phyloP scores from a whole-genome alignment of 2,329 filamentous ascomycete species.

The Penicillium sumatraense region DNA sequence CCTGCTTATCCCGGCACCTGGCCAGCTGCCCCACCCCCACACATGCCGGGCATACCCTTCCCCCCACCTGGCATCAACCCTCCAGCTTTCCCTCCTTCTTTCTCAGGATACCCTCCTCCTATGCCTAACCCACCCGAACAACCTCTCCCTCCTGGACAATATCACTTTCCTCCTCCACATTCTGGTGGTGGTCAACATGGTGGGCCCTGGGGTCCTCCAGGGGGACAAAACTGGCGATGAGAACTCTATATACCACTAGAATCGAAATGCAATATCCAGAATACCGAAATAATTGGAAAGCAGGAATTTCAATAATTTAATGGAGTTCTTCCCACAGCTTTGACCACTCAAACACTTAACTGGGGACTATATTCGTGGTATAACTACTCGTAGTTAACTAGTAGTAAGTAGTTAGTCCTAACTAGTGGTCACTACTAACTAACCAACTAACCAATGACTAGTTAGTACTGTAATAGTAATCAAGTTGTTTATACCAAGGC shows the following conservation, averaged over 20 bases:
- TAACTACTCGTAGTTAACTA: too few relatives aligned
- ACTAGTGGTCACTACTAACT: too few relatives aligned
- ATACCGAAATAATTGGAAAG: background rate
- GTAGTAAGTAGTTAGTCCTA: too few relatives aligned
- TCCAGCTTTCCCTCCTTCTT: slow-evolving; percentile 33
- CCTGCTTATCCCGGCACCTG: slow-evolving; percentile 41
- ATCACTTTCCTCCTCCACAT: slow-evolving; percentile 40
- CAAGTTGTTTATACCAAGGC: too few relatives aligned
- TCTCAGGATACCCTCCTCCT: slow-evolving; percentile 27
- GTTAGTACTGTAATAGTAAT: too few relatives aligned
- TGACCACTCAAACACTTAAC: too few relatives aligned
- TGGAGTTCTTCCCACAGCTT: too few relatives aligned
- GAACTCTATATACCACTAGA: slow-evolving; percentile 11
- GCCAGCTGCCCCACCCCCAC: slow-evolving; percentile 40
- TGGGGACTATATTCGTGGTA: too few relatives aligned
- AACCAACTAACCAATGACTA: too few relatives aligned
- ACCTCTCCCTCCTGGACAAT: slow-evolving; percentile 35
- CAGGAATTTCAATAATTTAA: background rate
- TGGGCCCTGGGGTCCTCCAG: slow-evolving; percentile 24
- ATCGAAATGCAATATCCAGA: background rate
- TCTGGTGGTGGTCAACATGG: slow-evolving; percentile 26
- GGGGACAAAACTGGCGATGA: slow-evolving; percentile 20
- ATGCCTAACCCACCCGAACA: slow-evolving; percentile 29
- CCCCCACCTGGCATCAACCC: slow-evolving; percentile 20
- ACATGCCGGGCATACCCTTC: slow-evolving; percentile 29